phyloP scores from a whole-genome alignment of 257 asterid species.

The Galeopsis tetrahit region DNA sequence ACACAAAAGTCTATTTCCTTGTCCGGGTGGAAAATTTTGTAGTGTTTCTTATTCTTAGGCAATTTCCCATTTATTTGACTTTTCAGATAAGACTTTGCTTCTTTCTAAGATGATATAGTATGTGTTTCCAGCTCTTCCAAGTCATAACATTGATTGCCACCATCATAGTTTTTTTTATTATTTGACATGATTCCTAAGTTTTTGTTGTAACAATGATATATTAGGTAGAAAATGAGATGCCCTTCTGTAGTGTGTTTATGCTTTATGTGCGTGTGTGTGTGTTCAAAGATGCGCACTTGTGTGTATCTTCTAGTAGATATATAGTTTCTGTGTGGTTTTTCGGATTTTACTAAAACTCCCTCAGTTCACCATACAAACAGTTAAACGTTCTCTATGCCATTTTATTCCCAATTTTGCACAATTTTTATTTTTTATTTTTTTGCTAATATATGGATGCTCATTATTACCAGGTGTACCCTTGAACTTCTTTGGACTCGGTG shows the following conservation, averaged over 20 bases:
- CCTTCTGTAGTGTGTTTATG: not conserved
- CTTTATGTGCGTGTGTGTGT: not conserved
- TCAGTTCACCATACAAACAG: not conserved
- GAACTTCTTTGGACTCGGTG: constrained; percentile 84
- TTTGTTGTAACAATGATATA: not conserved
- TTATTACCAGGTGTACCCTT: constrained; percentile 69
- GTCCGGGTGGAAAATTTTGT: not conserved
- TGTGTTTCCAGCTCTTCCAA: not conserved
- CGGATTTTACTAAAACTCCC: not conserved
- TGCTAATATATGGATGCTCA: constrained; percentile 9
- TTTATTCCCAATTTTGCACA: not conserved
- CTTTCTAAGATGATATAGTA: no score
- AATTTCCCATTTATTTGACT: no score
- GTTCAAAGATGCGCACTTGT: not conserved
- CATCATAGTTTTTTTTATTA: not conserved
- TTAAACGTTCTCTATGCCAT: not conserved
- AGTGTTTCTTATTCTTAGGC: not conserved
- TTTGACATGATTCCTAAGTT: not conserved
- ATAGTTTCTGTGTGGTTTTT: not conserved
- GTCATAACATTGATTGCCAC: constrained; percentile 2
- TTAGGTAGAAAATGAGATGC: not conserved
- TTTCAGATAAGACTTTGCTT: no score
- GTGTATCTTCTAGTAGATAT: not conserved
- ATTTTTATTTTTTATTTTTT: not conserved
- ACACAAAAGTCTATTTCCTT: not conserved